Evolutionary conservation across 352 stramenopile species (phyloP).

Genomic region (Phytophthora cryptogea): DNA sequence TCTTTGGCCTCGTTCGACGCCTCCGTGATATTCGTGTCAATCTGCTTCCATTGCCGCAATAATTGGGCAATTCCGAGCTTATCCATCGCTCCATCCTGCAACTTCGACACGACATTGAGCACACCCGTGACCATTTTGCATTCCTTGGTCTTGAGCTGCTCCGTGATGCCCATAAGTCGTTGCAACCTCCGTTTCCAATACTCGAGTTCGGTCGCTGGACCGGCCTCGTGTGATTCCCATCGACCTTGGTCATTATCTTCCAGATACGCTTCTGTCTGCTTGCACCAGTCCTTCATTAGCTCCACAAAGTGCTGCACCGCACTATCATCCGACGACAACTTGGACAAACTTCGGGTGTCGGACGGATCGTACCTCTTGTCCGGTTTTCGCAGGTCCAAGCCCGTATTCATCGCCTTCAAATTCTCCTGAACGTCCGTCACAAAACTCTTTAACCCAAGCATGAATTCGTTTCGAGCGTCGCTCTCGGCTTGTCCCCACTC

Average conservation of each 20-base stretch:
- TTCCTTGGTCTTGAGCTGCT: conserved; percentile 90
- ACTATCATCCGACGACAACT: conserved; percentile 66
- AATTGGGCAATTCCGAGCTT: conserved; percentile 66
- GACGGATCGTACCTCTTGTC: conserved; percentile 80
- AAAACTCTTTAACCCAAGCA: conserved; percentile 81
- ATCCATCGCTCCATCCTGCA: conserved; percentile 66
- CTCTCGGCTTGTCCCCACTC: conserved; percentile 75
- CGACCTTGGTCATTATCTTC: conserved; percentile 81
- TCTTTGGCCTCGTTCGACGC: conserved; percentile 86
- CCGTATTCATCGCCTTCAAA: conserved; percentile 88
- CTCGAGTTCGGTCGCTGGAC: conserved; percentile 83
- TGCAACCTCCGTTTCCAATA: conserved; percentile 88
- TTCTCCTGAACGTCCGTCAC: conserved; percentile 88
- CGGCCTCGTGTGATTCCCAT: conserved; percentile 84
- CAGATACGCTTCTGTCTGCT: conserved; percentile 84
- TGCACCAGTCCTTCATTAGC: conserved; percentile 90
- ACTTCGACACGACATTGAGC: conserved; percentile 82
- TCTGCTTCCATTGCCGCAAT: conserved; percentile 86
- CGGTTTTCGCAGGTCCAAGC: conserved; percentile 87
- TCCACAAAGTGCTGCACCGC: conserved; percentile 87
- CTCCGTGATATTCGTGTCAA: conserved; percentile 89
- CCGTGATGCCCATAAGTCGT: conserved; percentile 85
- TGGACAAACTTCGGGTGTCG: conserved; percentile 71
- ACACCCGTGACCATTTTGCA: conserved; percentile 88
- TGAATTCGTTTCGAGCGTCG: conserved; percentile 83